Percentiles rank a stretch among this genome's conserved stretches.
Conservation (phyloP, 192 early-diverging fungal genomes). For the Oehlia diaphana region DNA sequence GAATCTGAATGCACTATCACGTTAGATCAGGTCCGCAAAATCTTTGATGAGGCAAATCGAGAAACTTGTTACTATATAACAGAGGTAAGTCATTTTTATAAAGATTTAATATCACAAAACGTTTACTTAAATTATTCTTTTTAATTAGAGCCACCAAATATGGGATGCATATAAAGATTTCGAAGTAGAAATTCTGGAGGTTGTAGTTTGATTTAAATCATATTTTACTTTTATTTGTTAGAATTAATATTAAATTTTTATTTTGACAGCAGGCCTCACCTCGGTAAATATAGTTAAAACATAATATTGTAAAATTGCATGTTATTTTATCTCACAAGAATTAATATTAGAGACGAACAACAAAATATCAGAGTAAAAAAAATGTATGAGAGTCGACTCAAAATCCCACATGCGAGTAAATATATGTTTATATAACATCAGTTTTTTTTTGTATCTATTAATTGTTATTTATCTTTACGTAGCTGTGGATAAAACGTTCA, state of each 20-base stretch:
- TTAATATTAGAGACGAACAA: background rate
- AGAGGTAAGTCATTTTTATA: constrained; percentile 34
- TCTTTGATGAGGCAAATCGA: constrained; percentile 46
- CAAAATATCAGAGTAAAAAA: constrained; percentile 35
- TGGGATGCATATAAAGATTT: constrained; percentile 66
- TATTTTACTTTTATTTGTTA: background rate
- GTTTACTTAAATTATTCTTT: background rate
- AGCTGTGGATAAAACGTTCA: constrained; percentile 63
- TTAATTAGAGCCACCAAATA: constrained; percentile 55
- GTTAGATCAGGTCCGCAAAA: constrained; percentile 41
- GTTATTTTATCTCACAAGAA: background rate
- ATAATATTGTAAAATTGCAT: background rate
- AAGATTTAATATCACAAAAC: too few species aligned
- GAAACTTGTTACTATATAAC: constrained; percentile 57
- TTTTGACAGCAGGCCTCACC: constrained; percentile 1
- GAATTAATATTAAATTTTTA: background rate
- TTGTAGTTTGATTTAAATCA: background rate
- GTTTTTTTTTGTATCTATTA: background rate
- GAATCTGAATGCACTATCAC: constrained; percentile 35
- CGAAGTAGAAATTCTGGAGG: constrained; percentile 51
- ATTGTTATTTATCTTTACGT: constrained; percentile 26
- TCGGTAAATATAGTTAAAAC: background rate
- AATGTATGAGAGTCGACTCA: constrained; percentile 43
- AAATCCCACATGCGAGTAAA: constrained; percentile 47
- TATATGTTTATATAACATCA: constrained; percentile 9